These are phyloP conservation scores for Mortierella sp. DNA, from an alignment of 371 early-diverging fungal species.

Conservation along the genomic window DNA sequence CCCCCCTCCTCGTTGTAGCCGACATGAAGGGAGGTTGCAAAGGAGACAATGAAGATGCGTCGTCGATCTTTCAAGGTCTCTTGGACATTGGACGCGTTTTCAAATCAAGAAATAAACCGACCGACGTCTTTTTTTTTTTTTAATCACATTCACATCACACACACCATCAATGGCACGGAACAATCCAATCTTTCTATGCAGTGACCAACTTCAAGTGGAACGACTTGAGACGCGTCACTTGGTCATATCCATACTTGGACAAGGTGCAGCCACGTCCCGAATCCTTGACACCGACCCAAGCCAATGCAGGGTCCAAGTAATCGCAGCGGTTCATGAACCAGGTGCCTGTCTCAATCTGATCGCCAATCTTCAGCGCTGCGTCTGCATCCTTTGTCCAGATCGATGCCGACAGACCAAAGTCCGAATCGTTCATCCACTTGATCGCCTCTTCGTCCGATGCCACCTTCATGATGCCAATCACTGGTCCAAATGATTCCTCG, in stretches of 20 bases:
- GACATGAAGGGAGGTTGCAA: too few species aligned
- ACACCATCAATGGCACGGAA: too few species aligned
- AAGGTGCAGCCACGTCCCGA: constrained; percentile 80
- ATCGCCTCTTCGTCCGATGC: constrained; percentile 82
- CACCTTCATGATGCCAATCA: constrained; percentile 82
- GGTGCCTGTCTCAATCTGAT: constrained; percentile 84
- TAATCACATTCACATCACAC: too few species aligned
- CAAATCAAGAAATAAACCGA: too few species aligned
- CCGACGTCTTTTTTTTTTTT: too few species aligned
- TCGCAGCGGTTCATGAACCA: constrained; percentile 91
- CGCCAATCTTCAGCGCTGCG: constrained; percentile 70
- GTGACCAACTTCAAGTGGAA: constrained; percentile 48
- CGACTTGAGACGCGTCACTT: constrained; percentile 64
- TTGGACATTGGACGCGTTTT: too few species aligned
- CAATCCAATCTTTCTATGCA: constrained; percentile 19
- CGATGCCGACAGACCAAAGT: constrained; percentile 86
- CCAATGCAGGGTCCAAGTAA: constrained; percentile 81
- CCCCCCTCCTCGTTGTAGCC: too few species aligned
- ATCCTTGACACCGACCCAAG: constrained; percentile 88
- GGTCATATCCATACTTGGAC: constrained; percentile 75
- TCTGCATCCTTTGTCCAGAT: constrained; percentile 81
- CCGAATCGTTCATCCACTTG: constrained; percentile 81
- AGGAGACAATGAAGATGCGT: too few species aligned
- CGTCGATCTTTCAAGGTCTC: too few species aligned
- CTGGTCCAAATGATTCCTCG: constrained; percentile 92